Conservation (phyloP, 192 early-diverging fungal genomes). For the Backusella morwellensis region DNA sequence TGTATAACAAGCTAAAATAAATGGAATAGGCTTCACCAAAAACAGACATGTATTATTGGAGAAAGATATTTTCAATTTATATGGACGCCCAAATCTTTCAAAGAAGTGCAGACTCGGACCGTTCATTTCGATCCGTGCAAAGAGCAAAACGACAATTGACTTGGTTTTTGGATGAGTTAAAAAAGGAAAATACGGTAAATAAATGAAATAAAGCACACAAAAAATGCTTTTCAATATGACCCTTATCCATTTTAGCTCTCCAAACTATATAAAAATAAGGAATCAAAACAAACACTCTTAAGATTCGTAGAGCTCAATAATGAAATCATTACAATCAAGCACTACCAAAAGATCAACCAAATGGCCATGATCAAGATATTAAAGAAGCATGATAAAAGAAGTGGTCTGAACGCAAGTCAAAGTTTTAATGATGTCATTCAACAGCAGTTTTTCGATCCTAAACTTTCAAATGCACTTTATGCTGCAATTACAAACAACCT, state of each 20-base stretch:
- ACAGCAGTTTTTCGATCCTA: conserved; percentile 50
- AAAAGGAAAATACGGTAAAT: conserved; percentile 41
- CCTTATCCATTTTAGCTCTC: neutral
- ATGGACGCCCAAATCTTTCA: conserved; percentile 70
- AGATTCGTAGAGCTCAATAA: conserved; percentile 67
- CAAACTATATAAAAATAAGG: neutral
- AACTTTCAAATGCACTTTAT: conserved; percentile 60
- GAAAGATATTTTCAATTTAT: conserved; percentile 68
- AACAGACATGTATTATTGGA: conserved; percentile 74
- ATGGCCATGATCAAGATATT: conserved; percentile 83
- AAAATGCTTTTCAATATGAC: neutral
- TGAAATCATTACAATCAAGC: conserved; percentile 69
- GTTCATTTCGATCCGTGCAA: conserved; percentile 45
- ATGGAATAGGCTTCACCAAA: conserved; percentile 35
- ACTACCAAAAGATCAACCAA: conserved; percentile 77
- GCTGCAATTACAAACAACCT: conserved; percentile 63
- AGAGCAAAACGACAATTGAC: conserved; percentile 57
- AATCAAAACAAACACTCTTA: conserved; percentile 35
- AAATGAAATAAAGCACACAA: neutral
- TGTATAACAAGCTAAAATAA: conserved; percentile 42
- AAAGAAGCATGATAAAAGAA: conserved; percentile 91
- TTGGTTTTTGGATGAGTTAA: conserved; percentile 55
- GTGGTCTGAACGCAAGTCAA: conserved; percentile 48
- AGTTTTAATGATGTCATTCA: conserved; percentile 50
- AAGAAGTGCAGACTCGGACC: conserved; percentile 58